Percentiles rank a stretch among this genome's conserved stretches.
Conservation (phyloP, 768 basidiomycete genomes). For the Punctularia strigosozonata region DNA sequence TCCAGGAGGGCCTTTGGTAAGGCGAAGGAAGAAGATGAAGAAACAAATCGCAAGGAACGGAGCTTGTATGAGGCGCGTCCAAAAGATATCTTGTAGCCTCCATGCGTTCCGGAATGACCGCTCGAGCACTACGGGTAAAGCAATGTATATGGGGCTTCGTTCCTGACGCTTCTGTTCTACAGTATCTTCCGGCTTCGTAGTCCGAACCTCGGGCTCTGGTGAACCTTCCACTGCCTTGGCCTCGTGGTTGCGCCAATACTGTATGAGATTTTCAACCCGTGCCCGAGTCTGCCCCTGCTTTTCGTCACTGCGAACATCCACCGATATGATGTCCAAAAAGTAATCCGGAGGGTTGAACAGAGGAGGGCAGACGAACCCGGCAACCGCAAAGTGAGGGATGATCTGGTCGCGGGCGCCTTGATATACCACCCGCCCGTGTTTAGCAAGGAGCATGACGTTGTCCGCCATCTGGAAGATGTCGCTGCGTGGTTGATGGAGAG, state of each 20-base stretch:
- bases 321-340: constrained; percentile 21
- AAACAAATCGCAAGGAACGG: constrained; percentile 15
- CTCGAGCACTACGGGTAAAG: constrained; percentile 24
- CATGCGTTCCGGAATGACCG: constrained; percentile 26
- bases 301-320: constrained; percentile 6
- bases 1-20: constrained; percentile 22
- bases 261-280: constrained; percentile 4
- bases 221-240: not conserved
- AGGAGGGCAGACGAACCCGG: constrained; percentile 22
- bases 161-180: constrained; percentile 10
- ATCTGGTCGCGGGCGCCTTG: constrained; percentile 17
- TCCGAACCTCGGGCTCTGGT: not conserved
- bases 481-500: constrained; percentile 19
- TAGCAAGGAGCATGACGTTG: constrained; percentile 13
- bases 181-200: constrained; percentile 2
- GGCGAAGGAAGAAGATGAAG: constrained; percentile 23
- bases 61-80: constrained; percentile 9
- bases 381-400: constrained; percentile 19
- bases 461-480: constrained; percentile 17
- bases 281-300: constrained; percentile 5
- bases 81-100: constrained; percentile 22
- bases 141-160: constrained; percentile 20
- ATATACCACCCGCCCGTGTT: constrained; percentile 13
- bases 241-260: constrained; percentile 2
- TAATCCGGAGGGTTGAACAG: constrained; percentile 29